Evolutionary conservation across 2,329 filamentous ascomycete species (phyloP), one percentile per base, ranked within the genome.

Genomic region (Paraphaeosphaeria minitans): DNA sequence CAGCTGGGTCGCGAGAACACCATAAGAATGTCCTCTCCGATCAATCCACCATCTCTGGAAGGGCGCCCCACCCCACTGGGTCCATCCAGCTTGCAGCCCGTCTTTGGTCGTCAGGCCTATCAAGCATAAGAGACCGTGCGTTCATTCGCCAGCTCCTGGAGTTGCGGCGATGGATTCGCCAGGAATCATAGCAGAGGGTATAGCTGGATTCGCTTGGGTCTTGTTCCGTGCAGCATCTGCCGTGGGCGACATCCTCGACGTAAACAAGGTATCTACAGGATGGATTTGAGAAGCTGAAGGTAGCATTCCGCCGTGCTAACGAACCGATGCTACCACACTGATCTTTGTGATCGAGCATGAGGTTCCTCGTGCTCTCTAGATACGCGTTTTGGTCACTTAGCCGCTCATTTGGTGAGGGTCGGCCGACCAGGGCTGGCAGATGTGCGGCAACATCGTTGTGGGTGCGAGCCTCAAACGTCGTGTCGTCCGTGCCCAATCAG

Each of bases 31-130:
- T 8, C 62, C 63, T 42, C 62, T 50, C n/a, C 66, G 62, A 48
- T 74, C 71, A 39, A 73, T 66, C 66, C 68, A 72, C 70, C 69
- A 69, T 14, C 62, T 66, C 47, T 65, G 50, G 52, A 66, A 68
- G 3, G 68, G 68, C 16, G 60, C 59, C 27, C 69, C 69, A 22
- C 61, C 66, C 68, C 67, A 69, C 13, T 65, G 57, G 49, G 69
- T 14, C 57, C 54, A 63, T 5, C 57, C 57, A 21, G 59, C 49
- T 37, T 60, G 58, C 10, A 68, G 58, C 1, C 58, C 60, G 21
- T 65, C 61, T 19, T 60, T 59, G 9, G 58, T 45, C 6, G 60
- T 62, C 31, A 68, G 48, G 7, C 62, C 58, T 12, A 69, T 52
- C 19, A 69, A 16, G 2, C 68, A 63, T 8, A 59, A 64, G 4